Conservation (phyloP, 2,329 filamentous ascomycete genomes). For the Rhexocercosporidium sp. region DNA sequence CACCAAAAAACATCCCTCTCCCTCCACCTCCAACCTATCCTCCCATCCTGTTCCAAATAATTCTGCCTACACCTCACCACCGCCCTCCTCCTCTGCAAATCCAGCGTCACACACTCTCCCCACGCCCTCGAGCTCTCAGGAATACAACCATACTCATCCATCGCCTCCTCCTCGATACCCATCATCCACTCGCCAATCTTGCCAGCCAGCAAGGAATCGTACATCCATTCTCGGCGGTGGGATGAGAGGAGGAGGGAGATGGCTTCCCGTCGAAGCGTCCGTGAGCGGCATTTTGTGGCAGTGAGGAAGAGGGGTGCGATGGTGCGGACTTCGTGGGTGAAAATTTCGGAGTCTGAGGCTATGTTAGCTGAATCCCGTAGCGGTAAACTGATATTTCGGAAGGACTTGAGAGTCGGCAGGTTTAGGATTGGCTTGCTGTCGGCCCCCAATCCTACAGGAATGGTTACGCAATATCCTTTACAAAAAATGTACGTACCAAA, state of each 20-base stretch:
- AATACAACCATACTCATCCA: constrained; percentile 30
- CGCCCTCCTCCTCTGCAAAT: constrained; percentile 24
- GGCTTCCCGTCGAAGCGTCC: constrained; percentile 59
- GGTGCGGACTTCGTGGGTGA: constrained; percentile 48
- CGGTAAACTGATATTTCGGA: neutral
- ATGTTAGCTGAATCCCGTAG: constrained; percentile 1
- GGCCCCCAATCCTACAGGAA: neutral
- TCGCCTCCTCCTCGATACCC: constrained; percentile 34
- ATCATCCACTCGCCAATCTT: constrained; percentile 36
- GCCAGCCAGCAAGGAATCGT: constrained; percentile 51
- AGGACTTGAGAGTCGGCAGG: neutral
- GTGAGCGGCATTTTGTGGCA: constrained; percentile 67
- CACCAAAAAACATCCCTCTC: constrained; percentile 22
- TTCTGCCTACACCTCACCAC: constrained; percentile 28
- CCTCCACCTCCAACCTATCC: constrained; percentile 17
- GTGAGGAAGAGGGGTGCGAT: constrained; percentile 67
- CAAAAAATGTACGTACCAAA: constrained; percentile 15
- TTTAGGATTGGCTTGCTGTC: neutral
- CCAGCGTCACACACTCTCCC: constrained; percentile 29
- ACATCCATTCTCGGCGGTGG: constrained; percentile 69
- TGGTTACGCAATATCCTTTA: neutral
- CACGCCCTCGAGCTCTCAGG: constrained; percentile 27
- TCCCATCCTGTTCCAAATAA: constrained; percentile 15
- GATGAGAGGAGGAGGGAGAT: constrained; percentile 65
- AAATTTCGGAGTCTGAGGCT: constrained; percentile 24